These are phyloP conservation scores for Citrus sinensis DNA, from an alignment of 345 rosid species.

Conservation along the genomic window DNA sequence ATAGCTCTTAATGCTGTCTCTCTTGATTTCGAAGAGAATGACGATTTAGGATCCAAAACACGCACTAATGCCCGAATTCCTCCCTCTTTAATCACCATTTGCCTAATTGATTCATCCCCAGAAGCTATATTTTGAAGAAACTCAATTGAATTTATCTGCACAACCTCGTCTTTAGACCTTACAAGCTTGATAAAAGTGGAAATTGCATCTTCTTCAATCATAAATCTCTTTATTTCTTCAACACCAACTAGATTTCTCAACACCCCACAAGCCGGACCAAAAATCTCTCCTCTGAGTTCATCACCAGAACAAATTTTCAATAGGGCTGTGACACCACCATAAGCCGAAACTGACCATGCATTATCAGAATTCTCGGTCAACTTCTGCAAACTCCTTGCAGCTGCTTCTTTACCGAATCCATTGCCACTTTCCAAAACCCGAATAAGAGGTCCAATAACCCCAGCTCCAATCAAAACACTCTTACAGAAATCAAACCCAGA, in stretches of 20 bases:
- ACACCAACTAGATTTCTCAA: conserved; percentile 74
- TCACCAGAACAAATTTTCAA: conserved; percentile 54
- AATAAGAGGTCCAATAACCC: conserved; percentile 65
- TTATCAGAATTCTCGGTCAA: conserved; percentile 81
- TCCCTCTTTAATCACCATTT: conserved; percentile 54
- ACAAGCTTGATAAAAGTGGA: conserved; percentile 57
- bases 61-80: conserved; percentile 57
- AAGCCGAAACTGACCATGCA: conserved; percentile 94
- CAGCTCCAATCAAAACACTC: conserved; percentile 50
- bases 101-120: conserved; percentile 61
- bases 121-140: conserved; percentile 57
- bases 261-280: conserved; percentile 61
- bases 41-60: conserved; percentile 50
- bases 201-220: conserved; percentile 74
- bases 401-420: conserved; percentile 47
- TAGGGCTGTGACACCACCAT: conserved; percentile 87
- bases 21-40: conserved; percentile 52
- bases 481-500: conserved; percentile 59
- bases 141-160: conserved; percentile 70
- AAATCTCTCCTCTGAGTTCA: conserved; percentile 40
- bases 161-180: conserved; percentile 62
- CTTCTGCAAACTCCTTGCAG: conserved; percentile 58
- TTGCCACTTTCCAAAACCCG: conserved; percentile 64
- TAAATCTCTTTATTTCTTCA: conserved; percentile 81
- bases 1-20: conserved; percentile 64